Base-by-base conservation (phyloP, 2,329 filamentous ascomycete genomes). In the Trichoderma simmonsii region DNA sequence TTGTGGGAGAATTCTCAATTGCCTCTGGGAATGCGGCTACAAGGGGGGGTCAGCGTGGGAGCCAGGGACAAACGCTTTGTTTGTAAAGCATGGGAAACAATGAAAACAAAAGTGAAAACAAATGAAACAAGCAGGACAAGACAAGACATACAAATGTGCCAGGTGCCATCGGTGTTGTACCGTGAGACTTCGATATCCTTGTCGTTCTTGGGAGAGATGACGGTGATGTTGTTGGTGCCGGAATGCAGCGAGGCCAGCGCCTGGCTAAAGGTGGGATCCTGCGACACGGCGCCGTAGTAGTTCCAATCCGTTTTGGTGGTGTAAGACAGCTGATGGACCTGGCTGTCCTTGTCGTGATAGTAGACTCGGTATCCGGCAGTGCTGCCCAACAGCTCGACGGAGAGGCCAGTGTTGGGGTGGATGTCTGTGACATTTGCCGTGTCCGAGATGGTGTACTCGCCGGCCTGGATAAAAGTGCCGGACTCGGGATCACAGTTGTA, bases 331-430 rank as follows among this genome's bases (percentile, higher is more conserved):
- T 51, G 21, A 18, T 70, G 30, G 21, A 70, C 67, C 28, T 54
- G 57, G 39, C 39, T 28, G 12, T 70, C 26, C 14, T n/a, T 24
- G 21, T 70, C 57, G 57, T 70, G 67, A 26, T 70, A 70, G 24
- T 28, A 70, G 36, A 70, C 57, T 15, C 67, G 26, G 21, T 70
- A 70, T 14, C 67, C 67, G 14, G 57, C 57, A 11, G 67, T 70
- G 57, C 67, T 70, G 6, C 67, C 67, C 57, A 70, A 30, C 39
- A 70, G 67, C 39, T 70, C 67, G n/a, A 70, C 67, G 4, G 67
- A 28, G 15, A 70, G 34, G 6, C 67, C 67, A 0, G 67, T 70
- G 28, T 62, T 62, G n/a, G 30, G 14, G 39, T 70, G 67, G 28
- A 70, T 62, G 57, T 59, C 51, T 14, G 43, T 24, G 39, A 70